phyloP scores from a whole-genome alignment of 164 flowering plant genomes.

The Santalum album region DNA sequence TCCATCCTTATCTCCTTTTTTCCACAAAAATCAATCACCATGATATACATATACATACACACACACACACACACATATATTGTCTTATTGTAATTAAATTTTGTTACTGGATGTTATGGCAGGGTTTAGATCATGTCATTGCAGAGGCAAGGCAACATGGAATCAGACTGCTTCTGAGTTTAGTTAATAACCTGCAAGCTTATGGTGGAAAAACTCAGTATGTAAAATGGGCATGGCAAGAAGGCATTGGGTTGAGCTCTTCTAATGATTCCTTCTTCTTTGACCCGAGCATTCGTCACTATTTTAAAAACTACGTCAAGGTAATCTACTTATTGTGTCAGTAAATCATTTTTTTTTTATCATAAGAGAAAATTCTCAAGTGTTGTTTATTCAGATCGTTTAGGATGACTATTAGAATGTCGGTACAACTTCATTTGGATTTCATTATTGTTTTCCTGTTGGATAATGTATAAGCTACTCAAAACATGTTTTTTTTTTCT shows the following conservation, averaged over 20 bases:
- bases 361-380: too few relatives aligned
- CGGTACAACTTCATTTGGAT: neutral
- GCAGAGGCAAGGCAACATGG: constrained; percentile 72
- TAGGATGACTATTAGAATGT: too few relatives aligned
- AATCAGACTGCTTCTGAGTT: constrained; percentile 67
- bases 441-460: neutral
- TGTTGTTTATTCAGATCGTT: neutral
- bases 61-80: too few relatives aligned
- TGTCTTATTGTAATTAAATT: too few relatives aligned
- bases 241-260: constrained; percentile 77
- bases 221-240: constrained; percentile 97
- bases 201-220: constrained; percentile 96
- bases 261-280: constrained; percentile 96
- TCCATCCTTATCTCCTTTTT: too few relatives aligned
- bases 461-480: neutral
- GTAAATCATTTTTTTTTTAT: neutral
- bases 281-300: constrained; percentile 72
- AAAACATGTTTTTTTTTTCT: too few relatives aligned
- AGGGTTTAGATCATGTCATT: constrained; percentile 90
- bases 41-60: too few relatives aligned
- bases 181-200: constrained; percentile 87
- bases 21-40: too few relatives aligned
- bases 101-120: constrained; percentile 14
- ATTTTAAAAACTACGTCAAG: constrained; percentile 79
- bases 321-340: constrained; percentile 24